Base-by-base conservation (phyloP, 179 eudicot species). In the Silene coronaria region DNA sequence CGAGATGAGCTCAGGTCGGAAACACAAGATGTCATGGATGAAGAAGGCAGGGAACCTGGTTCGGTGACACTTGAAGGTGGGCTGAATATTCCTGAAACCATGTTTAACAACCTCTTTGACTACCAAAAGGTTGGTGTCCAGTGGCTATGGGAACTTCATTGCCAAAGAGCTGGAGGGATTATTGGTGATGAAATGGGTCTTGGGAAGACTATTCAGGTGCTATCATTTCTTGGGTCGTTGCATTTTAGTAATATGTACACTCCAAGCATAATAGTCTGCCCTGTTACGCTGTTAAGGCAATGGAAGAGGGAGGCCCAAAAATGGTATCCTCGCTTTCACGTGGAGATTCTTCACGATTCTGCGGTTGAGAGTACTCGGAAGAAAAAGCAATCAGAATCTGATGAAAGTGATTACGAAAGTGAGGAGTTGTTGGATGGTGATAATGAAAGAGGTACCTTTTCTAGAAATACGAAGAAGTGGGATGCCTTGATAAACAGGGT, bases 151-250 rank as follows among this genome's bases (percentile, higher is more conserved):
- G 99, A 95, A 74, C 88, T 95, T 70, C 99, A 95, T 82, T 95
- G 99, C 81, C 99, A 95, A 82, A 86, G 91, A 85, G 97, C 96
- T 26, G 99, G 99, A 75, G 99, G 99, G 22, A 89, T 95, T 28
- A 93, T 95, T 64, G 99, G 99, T 75, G 99, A 95, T 82, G 99
- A 95, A 85, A 92, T 92, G 97, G 99, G 99, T 76, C 97, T 95
- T 74, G 99, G 99, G 57, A 95, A 95, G 87, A 95, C 99, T 23
- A 82, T 95, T 70, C 99, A 95, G 85, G 89, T 95, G 67, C 73
- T 95, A 66, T 82, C 93, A 69, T 95, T 92, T 75, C 97, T 95
- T 72, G 99, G 93, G 73, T 85, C 97, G 69, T 84, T 95, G 89
- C 99, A 95, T 84, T 91, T 82, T 81, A 95, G 99, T 82, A 80